Conservation (phyloP, 176 grass and related monocot genomes). For the Calamus simplicifolius region DNA sequence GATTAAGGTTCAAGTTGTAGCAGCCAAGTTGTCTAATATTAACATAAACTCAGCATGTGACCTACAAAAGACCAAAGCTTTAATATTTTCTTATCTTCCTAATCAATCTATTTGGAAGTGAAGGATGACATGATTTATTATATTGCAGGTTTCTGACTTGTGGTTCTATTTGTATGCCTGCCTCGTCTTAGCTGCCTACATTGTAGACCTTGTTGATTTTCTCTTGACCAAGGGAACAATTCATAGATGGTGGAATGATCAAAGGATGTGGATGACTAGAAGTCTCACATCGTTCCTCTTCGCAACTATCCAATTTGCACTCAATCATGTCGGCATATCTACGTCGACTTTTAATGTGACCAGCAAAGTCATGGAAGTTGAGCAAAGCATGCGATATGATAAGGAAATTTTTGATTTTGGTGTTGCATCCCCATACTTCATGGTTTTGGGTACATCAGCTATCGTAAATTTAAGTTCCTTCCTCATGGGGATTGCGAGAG, state of each 20-base stretch:
- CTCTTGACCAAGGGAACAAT: conserved; percentile 8
- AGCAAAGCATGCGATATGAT: conserved; percentile 17
- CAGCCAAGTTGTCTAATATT: too few species aligned
- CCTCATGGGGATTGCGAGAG: conserved; percentile 12
- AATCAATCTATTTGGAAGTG: too few species aligned
- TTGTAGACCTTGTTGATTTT: conserved; percentile 29
- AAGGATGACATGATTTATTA: background rate
- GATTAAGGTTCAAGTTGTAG: too few species aligned
- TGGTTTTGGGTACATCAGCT: conserved; percentile 10
- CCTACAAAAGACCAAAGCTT: too few species aligned
- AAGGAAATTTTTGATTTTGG: conserved; percentile 23
- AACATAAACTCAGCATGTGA: too few species aligned
- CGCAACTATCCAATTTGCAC: conserved; percentile 9
- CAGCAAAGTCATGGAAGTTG: conserved; percentile 39
- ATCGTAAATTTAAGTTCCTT: conserved; percentile 27
- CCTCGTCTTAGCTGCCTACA: conserved; percentile 34
- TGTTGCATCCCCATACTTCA: conserved; percentile 30
- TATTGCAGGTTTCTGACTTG: conserved; percentile 26
- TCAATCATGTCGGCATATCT: conserved; percentile 10
- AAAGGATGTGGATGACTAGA: conserved; percentile 24
- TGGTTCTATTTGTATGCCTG: conserved; percentile 42
- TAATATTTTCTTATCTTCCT: too few species aligned
- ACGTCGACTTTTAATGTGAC: conserved; percentile 21
- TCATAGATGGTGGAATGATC: conserved; percentile 18
- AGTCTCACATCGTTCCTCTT: conserved; percentile 17